Percentiles rank a stretch among this genome's conserved stretches.
These are phyloP conservation scores for Colletotrichum tabaci DNA, from an alignment of 2,329 filamentous ascomycete genomes.

Conservation along the genomic window DNA sequence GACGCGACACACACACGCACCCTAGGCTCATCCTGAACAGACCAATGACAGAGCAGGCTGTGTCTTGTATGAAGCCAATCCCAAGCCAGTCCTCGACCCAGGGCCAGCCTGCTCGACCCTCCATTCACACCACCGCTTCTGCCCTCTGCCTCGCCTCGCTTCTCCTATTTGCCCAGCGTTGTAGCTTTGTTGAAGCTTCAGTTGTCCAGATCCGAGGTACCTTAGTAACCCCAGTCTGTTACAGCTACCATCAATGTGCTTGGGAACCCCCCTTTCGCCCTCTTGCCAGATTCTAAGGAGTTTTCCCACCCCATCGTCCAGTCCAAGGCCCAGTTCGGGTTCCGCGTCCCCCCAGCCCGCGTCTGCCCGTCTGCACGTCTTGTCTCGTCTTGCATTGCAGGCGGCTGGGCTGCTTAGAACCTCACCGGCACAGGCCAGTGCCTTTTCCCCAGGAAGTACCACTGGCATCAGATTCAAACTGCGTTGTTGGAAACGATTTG, in stretches of 20 bases:
- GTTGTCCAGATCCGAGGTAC: constrained; percentile 3
- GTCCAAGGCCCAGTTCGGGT: constrained; percentile 8
- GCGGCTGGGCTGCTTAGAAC: no score
- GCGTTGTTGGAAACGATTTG: background rate
- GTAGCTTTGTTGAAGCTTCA: constrained; percentile 11
- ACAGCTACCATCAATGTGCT: constrained; percentile 34
- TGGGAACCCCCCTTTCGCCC: constrained; percentile 27
- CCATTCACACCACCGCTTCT: background rate
- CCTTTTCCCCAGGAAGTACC: background rate
- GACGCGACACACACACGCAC: constrained; percentile 3
- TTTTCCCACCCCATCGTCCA: background rate
- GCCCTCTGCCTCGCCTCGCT: constrained; percentile 5
- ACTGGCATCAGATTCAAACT: no score
- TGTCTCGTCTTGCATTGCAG: constrained; percentile 13
- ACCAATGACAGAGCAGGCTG: constrained; percentile 13
- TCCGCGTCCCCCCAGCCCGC: background rate
- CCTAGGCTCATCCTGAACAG: background rate
- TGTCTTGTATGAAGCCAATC: background rate
- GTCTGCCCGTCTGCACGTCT: constrained; percentile 17
- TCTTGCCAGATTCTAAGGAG: constrained; percentile 31
- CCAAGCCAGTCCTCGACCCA: background rate
- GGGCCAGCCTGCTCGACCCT: constrained; percentile 11
- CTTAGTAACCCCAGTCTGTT: constrained; percentile 21
- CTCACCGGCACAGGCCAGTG: background rate
- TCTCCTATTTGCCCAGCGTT: background rate